phyloP scores from a whole-genome alignment of 1,139 yeast genomes.

The Magnusiomyces tetraspermus region DNA sequence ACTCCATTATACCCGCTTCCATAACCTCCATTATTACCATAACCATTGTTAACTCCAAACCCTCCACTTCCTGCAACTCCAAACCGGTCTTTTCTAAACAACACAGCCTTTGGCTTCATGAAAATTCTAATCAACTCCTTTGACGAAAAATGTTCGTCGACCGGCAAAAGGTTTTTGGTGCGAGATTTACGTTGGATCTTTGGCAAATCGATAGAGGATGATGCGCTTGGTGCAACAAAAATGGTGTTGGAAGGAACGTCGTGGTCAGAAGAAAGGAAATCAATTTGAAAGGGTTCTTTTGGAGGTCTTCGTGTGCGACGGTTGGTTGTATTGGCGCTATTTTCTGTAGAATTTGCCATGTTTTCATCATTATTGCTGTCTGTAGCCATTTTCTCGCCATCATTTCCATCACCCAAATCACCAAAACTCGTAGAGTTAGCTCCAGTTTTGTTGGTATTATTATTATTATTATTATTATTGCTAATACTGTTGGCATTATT shows the following conservation, averaged over 20 bases:
- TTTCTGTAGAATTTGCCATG: background rate
- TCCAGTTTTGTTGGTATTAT: too few species aligned
- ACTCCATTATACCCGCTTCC: too few species aligned
- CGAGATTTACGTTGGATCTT: constrained; percentile 37
- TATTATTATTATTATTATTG: too few species aligned
- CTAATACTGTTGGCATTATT: constrained; percentile 4
- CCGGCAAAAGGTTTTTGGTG: constrained; percentile 51
- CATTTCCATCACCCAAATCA: background rate
- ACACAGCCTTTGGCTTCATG: constrained; percentile 47
- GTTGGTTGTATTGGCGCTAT: constrained; percentile 6
- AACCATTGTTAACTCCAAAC: too few species aligned
- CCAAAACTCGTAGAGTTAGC: background rate
- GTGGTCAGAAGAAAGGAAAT: constrained; percentile 42
- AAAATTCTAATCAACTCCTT: constrained; percentile 58
- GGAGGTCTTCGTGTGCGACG: constrained; percentile 15
- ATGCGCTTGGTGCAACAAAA: constrained; percentile 40
- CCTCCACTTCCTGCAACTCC: background rate
- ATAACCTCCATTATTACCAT: too few species aligned
- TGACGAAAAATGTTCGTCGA: constrained; percentile 65
- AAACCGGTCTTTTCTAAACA: constrained; percentile 17
- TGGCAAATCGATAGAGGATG: constrained; percentile 38
- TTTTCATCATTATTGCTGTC: constrained; percentile 19
- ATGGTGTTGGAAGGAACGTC: constrained; percentile 39
- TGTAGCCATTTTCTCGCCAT: too few species aligned
- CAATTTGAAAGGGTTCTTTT: constrained; percentile 34